These are phyloP conservation scores for Trametes sp. DNA, from an alignment of 1,284 basidiomycete genomes.

Conservation along the genomic window DNA sequence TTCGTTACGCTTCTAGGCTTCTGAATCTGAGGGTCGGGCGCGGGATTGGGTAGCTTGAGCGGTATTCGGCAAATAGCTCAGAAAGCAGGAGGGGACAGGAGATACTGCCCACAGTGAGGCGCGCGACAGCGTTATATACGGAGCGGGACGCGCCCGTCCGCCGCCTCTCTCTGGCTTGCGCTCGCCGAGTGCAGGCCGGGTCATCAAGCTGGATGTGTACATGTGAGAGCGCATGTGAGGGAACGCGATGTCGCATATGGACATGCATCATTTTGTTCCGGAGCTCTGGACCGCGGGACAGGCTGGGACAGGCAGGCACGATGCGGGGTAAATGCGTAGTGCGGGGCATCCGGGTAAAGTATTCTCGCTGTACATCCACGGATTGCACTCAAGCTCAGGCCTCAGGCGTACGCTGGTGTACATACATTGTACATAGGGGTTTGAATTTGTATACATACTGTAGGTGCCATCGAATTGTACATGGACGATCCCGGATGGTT, in stretches of 20 bases:
- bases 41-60: no score
- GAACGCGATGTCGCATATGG: constrained; percentile 18
- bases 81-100: not conserved
- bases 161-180: not conserved
- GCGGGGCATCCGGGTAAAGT: constrained; percentile 9
- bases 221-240: constrained; percentile 27
- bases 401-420: no score
- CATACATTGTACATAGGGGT: not conserved
- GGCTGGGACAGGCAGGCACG: not conserved
- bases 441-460: not conserved
- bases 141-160: constrained; percentile 5
- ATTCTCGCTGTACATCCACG: no score
- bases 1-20: not conserved
- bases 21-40: no score
- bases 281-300: not conserved
- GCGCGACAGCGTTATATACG: constrained; percentile 7
- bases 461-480: no score
- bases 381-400: no score
- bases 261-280: constrained; percentile 4
- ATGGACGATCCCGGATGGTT: no score
- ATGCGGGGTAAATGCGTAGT: constrained; percentile 16
- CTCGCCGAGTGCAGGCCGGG: not conserved
- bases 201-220: constrained; percentile 5
- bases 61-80: no score
- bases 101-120: no score